Conservation (phyloP, 202 grass and related monocot genomes). For the Zoysia matrella region DNA sequence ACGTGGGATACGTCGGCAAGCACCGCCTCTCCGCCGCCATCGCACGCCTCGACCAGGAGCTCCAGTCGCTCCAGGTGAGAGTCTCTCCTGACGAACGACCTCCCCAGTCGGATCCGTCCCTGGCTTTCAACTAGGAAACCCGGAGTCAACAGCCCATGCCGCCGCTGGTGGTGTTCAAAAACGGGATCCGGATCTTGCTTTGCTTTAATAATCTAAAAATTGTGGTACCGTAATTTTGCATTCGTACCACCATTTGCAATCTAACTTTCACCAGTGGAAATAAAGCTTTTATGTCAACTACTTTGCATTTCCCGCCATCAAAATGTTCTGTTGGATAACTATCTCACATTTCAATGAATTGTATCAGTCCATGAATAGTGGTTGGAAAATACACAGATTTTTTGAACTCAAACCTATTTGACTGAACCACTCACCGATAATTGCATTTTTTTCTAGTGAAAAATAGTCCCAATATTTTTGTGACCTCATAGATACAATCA, state of each 20-base stretch:
- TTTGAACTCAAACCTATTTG: neutral
- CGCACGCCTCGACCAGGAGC: constrained; percentile 88
- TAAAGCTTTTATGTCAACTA: neutral
- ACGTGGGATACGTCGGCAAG: constrained; percentile 86
- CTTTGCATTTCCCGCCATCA: neutral
- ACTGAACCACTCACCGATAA: neutral
- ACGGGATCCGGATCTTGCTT: constrained; percentile 45
- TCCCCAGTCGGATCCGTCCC: neutral
- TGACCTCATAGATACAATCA: no score
- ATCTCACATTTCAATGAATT: neutral
- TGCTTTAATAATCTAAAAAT: neutral
- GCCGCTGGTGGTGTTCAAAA: neutral
- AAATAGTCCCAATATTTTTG: neutral
- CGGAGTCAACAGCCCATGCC: neutral
- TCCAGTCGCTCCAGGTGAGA: constrained; percentile 79
- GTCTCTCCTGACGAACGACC: neutral
- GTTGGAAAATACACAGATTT: neutral
- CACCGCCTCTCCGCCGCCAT: constrained; percentile 89
- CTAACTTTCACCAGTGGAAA: neutral
- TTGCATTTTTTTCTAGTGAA: neutral
- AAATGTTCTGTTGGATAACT: neutral
- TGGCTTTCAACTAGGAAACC: neutral
- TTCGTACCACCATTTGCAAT: neutral
- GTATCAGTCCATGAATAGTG: no score
- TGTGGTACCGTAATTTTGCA: neutral